These are phyloP conservation scores for Fusarium subglutinans DNA, from an alignment of 2,329 filamentous ascomycete species.

Conservation along the genomic window DNA sequence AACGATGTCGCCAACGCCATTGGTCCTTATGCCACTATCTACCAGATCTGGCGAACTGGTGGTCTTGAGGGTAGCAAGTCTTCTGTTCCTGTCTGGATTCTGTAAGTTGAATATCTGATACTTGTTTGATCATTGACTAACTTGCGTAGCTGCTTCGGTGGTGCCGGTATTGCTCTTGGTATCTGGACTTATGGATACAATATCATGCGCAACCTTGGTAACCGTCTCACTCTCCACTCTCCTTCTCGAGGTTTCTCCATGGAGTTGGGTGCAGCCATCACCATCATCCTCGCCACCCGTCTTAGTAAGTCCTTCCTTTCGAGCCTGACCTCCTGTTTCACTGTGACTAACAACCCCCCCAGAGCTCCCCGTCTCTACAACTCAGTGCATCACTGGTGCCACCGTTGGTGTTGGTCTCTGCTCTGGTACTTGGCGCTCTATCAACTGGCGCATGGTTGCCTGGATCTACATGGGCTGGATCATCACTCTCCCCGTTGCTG, in stretches of 20 bases:
- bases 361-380: conserved; percentile 71
- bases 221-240: conserved; percentile 69
- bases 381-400: conserved; percentile 71
- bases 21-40: conserved; percentile 71
- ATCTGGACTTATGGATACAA: conserved; percentile 72
- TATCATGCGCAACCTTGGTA: conserved; percentile 71
- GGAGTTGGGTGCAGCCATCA: conserved; percentile 68
- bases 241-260: conserved; percentile 68
- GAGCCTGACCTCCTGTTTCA: too few species aligned
- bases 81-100: conserved; percentile 67
- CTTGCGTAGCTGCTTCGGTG: conserved; percentile 54
- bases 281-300: conserved; percentile 71
- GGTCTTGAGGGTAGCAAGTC: conserved; percentile 54
- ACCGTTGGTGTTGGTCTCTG: conserved; percentile 71
- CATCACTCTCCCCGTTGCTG: conserved; percentile 66
- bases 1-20: conserved; percentile 73
- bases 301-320: conserved; percentile 52
- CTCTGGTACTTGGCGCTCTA: conserved; percentile 65
- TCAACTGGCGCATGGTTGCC: conserved; percentile 71
- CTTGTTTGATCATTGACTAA: not conserved
- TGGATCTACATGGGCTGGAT: conserved; percentile 71
- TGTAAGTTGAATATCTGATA: conserved; percentile 43
- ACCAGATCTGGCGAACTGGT: conserved; percentile 65
- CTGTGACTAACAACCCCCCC: not conserved
- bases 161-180: conserved; percentile 62